phyloP scores from a whole-genome alignment of 2,329 filamentous ascomycete genomes.

The Pseudogymnoascus sp. region DNA sequence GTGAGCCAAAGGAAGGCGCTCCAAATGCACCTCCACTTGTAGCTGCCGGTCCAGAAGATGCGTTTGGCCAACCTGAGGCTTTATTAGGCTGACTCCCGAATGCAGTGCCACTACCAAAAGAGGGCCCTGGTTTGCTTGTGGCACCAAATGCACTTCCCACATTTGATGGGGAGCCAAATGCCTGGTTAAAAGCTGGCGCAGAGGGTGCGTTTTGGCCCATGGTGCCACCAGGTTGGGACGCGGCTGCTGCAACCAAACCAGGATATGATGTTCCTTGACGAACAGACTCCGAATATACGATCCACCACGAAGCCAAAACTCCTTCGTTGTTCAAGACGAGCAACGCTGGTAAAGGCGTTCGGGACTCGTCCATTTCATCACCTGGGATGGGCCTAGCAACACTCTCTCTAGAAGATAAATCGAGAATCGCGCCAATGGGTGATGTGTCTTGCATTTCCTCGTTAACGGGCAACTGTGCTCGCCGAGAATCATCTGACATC shows the following conservation, averaged over 20 bases:
- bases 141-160: not conserved
- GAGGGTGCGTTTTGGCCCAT: conserved; percentile 27
- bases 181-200: conserved; percentile 17
- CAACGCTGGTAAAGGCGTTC: conserved; percentile 72
- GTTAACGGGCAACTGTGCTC: conserved; percentile 68
- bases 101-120: conserved; percentile 31
- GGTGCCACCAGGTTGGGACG: conserved; percentile 22
- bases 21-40: conserved; percentile 18
- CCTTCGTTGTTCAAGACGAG: conserved; percentile 87
- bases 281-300: conserved; percentile 84
- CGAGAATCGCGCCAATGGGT: conserved; percentile 71
- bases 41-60: conserved; percentile 13
- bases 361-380: conserved; percentile 72
- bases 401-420: conserved; percentile 75
- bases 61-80: conserved; percentile 40
- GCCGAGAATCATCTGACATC: conserved; percentile 64
- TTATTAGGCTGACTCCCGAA: conserved; percentile 33
- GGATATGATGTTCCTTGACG: conserved; percentile 65
- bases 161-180: conserved; percentile 12
- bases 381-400: conserved; percentile 70
- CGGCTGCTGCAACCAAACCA: conserved; percentile 51
- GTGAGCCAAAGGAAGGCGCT: conserved; percentile 25
- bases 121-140: conserved; percentile 23
- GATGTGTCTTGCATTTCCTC: conserved; percentile 63
- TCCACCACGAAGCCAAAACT: conserved; percentile 78